These are phyloP conservation scores for Neurospora sp. DNA, from an alignment of 495 filamentous ascomycete genomes.

Conservation along the genomic window DNA sequence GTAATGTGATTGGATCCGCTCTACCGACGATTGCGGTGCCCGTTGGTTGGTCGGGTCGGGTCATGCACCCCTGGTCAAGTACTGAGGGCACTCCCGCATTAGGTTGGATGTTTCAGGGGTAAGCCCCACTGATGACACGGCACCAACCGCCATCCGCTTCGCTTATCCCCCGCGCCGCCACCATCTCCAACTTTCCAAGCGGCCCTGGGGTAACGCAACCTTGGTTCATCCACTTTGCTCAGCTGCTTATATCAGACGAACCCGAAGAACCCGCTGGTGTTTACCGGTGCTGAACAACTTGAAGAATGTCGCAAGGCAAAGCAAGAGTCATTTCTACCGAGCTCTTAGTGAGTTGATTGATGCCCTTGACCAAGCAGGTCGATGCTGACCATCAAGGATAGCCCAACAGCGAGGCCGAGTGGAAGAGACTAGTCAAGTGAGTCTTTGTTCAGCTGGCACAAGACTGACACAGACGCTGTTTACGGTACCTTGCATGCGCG, in stretches of 20 bases:
- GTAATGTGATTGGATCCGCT: background rate
- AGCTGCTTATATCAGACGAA: background rate
- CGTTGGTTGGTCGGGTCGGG: background rate
- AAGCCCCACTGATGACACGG: background rate
- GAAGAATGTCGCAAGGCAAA: conserved; percentile 5
- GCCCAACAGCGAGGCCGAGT: conserved; percentile 52
- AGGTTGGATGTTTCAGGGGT: background rate
- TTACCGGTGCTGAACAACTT: background rate
- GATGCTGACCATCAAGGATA: conserved; percentile 7
- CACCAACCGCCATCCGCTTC: background rate
- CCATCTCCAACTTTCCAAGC: background rate
- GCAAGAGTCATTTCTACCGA: conserved; percentile 18
- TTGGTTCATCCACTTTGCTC: background rate
- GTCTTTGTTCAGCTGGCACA: background rate
- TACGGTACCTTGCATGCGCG: background rate
- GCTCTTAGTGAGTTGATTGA: conserved; percentile 21
- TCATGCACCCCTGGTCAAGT: background rate
- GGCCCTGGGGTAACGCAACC: background rate
- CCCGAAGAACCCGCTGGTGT: background rate
- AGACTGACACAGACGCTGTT: conserved; percentile 2
- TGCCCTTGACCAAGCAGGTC: background rate
- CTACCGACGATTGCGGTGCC: background rate
- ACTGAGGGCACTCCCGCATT: background rate
- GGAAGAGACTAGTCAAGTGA: conserved; percentile 47
- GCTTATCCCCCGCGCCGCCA: background rate